These are phyloP conservation scores for Bipolaris zeicola DNA, from an alignment of 2,329 filamentous ascomycete genomes.

Conservation along the genomic window DNA sequence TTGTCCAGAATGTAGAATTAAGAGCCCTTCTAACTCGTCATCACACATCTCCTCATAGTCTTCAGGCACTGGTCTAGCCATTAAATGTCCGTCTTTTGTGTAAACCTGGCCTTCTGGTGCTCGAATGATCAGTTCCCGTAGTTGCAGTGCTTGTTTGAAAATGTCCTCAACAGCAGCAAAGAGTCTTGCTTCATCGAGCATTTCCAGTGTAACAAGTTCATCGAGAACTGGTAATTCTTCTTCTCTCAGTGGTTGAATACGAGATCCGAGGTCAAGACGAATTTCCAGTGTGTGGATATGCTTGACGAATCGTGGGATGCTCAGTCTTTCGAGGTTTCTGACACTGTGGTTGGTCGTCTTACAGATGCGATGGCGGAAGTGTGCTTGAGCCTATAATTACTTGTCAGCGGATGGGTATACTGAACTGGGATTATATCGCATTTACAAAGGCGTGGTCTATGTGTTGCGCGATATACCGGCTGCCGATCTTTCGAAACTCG, in stretches of 20 bases:
- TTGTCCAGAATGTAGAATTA: neutral
- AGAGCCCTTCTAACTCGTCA: neutral
- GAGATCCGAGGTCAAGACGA: neutral
- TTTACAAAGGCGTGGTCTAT: conserved; percentile 10
- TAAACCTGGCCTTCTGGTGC: neutral
- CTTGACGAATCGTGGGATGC: conserved; percentile 3
- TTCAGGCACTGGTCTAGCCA: neutral
- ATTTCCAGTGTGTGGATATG: conserved; percentile 5
- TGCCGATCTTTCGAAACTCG: conserved; percentile 2
- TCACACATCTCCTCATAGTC: neutral
- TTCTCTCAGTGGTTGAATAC: neutral
- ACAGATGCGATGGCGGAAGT: neutral
- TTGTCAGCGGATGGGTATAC: neutral
- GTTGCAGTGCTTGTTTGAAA: neutral
- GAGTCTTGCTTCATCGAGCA: neutral
- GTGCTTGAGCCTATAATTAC: neutral
- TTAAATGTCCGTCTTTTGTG: neutral
- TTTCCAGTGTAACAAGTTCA: neutral
- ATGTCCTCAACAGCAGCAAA: neutral
- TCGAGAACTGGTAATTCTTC: too few relatives aligned
- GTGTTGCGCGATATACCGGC: neutral
- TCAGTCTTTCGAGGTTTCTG: neutral
- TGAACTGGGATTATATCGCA: neutral
- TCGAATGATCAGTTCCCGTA: neutral
- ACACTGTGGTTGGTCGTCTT: conserved; percentile 1